Conservation (phyloP, 257 asterid species). For the Haberlea rhodopensis region DNA sequence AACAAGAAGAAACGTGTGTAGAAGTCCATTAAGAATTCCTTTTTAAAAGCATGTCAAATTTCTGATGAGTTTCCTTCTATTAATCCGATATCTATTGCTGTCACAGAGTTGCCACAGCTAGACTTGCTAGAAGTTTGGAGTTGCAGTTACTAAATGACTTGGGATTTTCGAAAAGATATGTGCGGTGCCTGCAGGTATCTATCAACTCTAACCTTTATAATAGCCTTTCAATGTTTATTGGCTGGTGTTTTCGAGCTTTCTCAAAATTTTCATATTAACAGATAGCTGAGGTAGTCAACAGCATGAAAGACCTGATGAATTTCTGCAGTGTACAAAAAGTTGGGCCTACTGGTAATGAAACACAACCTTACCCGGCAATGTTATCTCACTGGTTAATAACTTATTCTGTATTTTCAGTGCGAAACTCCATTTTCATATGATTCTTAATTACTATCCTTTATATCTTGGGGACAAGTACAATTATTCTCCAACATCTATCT, state of each 20-base stretch:
- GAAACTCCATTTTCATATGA: neutral
- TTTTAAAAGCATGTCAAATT: neutral
- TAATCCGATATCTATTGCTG: conserved; percentile 18
- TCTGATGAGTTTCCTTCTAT: neutral
- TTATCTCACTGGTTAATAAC: neutral
- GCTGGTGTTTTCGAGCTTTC: conserved; percentile 11
- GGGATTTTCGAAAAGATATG: conserved; percentile 93
- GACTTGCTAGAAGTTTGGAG: conserved; percentile 94
- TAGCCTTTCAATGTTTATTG: neutral
- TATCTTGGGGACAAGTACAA: neutral
- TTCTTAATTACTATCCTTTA: too few species aligned
- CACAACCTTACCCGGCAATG: neutral
- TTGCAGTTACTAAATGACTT: conserved; percentile 87
- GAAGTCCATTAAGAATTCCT: too few species aligned
- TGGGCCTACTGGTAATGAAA: conserved; percentile 76
- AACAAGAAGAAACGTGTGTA: neutral
- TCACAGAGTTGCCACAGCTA: conserved; percentile 84
- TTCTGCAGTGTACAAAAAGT: conserved; percentile 69
- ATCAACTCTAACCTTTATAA: neutral
- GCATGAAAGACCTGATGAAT: conserved; percentile 97
- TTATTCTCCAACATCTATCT: neutral
- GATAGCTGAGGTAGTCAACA: conserved; percentile 96
- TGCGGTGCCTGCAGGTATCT: conserved; percentile 89
- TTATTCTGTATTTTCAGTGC: neutral
- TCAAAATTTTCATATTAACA: conserved; percentile 31